Base-by-base conservation (phyloP, 495 filamentous ascomycete species). In the Hypoxylon rickii region DNA sequence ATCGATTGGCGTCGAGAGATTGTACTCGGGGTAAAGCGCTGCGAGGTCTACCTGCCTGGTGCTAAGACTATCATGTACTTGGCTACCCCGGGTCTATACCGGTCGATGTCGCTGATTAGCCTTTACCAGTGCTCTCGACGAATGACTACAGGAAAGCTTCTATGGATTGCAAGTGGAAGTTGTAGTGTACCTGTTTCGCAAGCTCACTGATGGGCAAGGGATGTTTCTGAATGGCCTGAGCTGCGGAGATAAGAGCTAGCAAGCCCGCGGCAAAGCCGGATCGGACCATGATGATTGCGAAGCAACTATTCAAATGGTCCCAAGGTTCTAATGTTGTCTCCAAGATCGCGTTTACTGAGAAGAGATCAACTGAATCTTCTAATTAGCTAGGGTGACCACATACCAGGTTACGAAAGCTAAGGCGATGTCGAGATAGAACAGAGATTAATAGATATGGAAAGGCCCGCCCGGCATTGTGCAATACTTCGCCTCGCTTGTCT, bases 1-100 rank as follows among this genome's bases (percentile, higher is more conserved):
- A 70, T 92, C 87, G 26, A 90, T 73, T 16, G 87, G 87, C 1
- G 85, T 83, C 4, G 81, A 78, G 58, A 91, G 68, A 60, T 83
- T 85, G 71, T 85, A 75, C 11, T 70, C 77, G 40, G 83, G 77
- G 62, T 84, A 86, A 12, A 82, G 63, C 22, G 68, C 55, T 12
- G 63, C 47, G 1, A 72, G 75, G 53, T 79, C 73, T 16, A 63
- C 58, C 52, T 78, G 72, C 44, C 61, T 56, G 7, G 55, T 19
- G 18, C 44, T 48, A 5, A 73, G 31, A 12, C 16, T 13, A 17
- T 36, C 32, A 8, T 51, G 24, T 26, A 55, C 29, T 17, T 65
- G 58, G 31, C 58, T 66, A 16, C 22, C 58, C 50, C 45, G 33
- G 41, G 51, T 52, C 60, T 64, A 17, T 43, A 21, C 21, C 21